These are phyloP conservation scores for Wallacemonas rigidus DNA, from an alignment of 208 protist genomes.

Conservation along the genomic window DNA sequence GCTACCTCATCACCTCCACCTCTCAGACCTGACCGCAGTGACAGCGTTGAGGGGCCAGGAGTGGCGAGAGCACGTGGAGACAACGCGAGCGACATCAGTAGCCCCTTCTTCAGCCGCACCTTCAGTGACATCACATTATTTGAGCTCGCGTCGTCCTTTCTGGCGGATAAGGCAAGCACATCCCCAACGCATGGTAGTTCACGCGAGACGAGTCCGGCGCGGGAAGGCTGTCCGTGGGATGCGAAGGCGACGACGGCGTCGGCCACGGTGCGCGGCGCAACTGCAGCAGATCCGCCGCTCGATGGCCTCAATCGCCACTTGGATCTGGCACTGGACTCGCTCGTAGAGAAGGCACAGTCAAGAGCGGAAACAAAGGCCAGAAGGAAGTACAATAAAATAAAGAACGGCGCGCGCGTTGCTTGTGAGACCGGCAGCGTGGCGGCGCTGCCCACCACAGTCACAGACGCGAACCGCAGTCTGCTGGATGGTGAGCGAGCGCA, in stretches of 20 bases:
- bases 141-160: constrained; percentile 4
- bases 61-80: background rate
- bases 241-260: background rate
- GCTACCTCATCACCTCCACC: too few species aligned
- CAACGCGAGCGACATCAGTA: background rate
- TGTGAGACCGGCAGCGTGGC: too few species aligned
- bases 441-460: too few species aligned
- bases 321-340: background rate
- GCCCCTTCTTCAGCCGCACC: constrained; percentile 17
- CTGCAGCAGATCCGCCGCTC: too few species aligned
- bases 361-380: too few species aligned
- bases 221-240: background rate
- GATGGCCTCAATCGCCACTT: background rate
- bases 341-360: background rate
- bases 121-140: constrained; percentile 12
- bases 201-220: background rate
- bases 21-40: background rate
- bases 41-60: background rate
- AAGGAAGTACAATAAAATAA: too few species aligned
- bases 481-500: too few species aligned
- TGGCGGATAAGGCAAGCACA: background rate
- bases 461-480: too few species aligned
- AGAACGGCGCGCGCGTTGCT: too few species aligned
- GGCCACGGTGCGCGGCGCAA: background rate
- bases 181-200: background rate